Conservation (phyloP, 306 rosid species). For the Sphenostylis stenocarpa region DNA sequence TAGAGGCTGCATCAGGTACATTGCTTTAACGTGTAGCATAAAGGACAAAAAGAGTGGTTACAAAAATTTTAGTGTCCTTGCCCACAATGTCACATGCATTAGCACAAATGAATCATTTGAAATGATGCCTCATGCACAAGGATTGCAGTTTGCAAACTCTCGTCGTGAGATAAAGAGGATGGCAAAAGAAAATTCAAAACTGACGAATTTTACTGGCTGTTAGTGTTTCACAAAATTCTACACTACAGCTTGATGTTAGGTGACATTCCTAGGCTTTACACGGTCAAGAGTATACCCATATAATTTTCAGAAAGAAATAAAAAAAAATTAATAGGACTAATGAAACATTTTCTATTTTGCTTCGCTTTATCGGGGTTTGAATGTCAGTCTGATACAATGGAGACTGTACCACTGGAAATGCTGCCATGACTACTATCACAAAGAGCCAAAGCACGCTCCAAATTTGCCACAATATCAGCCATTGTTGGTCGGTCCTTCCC, state of each 20-base stretch:
- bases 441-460: conserved; percentile 76
- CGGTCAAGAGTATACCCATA: conserved; percentile 23
- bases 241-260: conserved; percentile 39
- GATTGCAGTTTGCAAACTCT: conserved; percentile 5
- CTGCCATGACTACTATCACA: conserved; percentile 85
- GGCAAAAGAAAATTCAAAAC: not conserved
- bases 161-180: not conserved
- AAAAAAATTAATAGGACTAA: conserved; percentile 38
- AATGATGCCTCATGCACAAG: not conserved
- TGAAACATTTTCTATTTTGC: conserved; percentile 33
- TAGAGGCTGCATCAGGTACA: conserved; percentile 18
- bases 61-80: not conserved
- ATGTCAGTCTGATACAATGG: conserved; percentile 64
- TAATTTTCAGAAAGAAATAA: not conserved
- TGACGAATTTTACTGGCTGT: conserved; percentile 30
- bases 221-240: conserved; percentile 36
- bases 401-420: conserved; percentile 81
- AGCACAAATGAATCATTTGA: not conserved
- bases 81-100: not conserved
- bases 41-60: conserved; percentile 4
- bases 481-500: conserved; percentile 95
- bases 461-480: conserved; percentile 86
- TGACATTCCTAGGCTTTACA: conserved; percentile 40
- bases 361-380: conserved; percentile 21
- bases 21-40: conserved; percentile 18